phyloP scores from a whole-genome alignment of 768 basidiomycete genomes.

The Boletus reticuloceps region DNA sequence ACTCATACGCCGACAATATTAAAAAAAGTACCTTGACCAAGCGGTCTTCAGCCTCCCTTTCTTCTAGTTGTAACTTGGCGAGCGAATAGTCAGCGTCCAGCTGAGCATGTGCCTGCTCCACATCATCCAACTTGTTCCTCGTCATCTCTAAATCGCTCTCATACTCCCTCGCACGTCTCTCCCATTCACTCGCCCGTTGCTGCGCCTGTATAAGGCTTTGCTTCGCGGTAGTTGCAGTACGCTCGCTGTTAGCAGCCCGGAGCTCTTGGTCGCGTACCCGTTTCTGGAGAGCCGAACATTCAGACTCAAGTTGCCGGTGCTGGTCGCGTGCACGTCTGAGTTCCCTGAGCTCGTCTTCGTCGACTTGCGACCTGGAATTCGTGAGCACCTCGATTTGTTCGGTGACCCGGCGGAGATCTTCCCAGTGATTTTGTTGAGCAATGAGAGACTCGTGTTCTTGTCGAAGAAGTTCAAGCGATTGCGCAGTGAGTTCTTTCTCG shows the following conservation, averaged over 20 bases:
- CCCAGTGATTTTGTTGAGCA: constrained; percentile 74
- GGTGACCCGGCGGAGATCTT: constrained; percentile 64
- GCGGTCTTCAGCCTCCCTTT: constrained; percentile 69
- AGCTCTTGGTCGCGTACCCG: constrained; percentile 70
- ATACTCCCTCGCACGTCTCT: constrained; percentile 68
- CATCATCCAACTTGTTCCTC: constrained; percentile 61
- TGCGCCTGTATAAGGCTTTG: constrained; percentile 71
- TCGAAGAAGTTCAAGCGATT: constrained; percentile 51
- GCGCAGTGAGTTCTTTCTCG: constrained; percentile 59
- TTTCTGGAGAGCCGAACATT: constrained; percentile 64
- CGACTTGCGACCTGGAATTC: constrained; percentile 55
- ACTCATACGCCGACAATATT: neutral
- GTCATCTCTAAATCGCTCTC: constrained; percentile 62
- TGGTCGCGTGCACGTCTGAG: constrained; percentile 64
- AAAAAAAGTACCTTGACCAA: constrained; percentile 52
- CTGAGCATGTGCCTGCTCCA: constrained; percentile 62
- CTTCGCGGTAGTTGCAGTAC: constrained; percentile 51
- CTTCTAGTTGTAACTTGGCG: constrained; percentile 69
- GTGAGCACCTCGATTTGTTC: constrained; percentile 74
- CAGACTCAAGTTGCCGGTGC: constrained; percentile 58
- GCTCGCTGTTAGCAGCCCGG: constrained; percentile 60
- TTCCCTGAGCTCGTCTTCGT: constrained; percentile 72
- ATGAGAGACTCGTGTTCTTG: constrained; percentile 58
- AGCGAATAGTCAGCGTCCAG: constrained; percentile 70
- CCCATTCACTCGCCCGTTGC: constrained; percentile 80